Evolutionary conservation across 306 rosid species (phyloP), one percentile per base, ranked within the genome.

Genomic region (Prunus davidiana): DNA sequence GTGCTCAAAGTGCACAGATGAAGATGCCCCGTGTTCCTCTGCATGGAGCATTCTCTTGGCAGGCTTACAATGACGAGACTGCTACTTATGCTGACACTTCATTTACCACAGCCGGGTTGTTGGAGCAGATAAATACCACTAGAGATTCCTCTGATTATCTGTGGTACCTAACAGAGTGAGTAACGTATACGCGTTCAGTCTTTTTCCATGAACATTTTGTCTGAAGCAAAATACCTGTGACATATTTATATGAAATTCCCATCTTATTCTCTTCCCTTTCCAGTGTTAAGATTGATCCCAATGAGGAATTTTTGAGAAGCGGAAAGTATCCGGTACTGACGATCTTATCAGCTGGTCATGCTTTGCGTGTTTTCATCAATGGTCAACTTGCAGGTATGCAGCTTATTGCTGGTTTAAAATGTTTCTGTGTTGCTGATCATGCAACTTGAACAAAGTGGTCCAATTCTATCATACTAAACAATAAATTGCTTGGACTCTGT

Each of bases 81-180:
- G 57, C 93, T 61, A 79, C 93, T 69, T 88, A 90, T 52, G 84
- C 76, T 76, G 97, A 92, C 55, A 83, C 87, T 80, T 76, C 97
- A 60, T 90, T 92, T 81, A 91, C 97, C 0, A 86, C 78, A 49
- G 82, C 77, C 6, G 99, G 99, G 64, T 82, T 95, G 72, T 84
- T 92, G 84, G 99, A 95, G 81, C 99, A 95, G 88, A 82, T 95
- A 79, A 95, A 95, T 84, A 88, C 92, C 78, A 95, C 99, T 47
- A 88, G 99, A 78, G 99, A 95, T 82, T 77, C 85, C 62, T 83
- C 99, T 34, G 99, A 95, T 76, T 92, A 95, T 80, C 82, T 95
- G 90, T 95, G 99, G 99, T 95, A 95, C 89, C 77, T 90, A 58
- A 95, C 99, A 83, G 99, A 95, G 99, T 95, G 84, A 92, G 99